These are phyloP conservation scores for Penicillium waksmanii DNA, from an alignment of 495 filamentous ascomycete species.

Conservation along the genomic window DNA sequence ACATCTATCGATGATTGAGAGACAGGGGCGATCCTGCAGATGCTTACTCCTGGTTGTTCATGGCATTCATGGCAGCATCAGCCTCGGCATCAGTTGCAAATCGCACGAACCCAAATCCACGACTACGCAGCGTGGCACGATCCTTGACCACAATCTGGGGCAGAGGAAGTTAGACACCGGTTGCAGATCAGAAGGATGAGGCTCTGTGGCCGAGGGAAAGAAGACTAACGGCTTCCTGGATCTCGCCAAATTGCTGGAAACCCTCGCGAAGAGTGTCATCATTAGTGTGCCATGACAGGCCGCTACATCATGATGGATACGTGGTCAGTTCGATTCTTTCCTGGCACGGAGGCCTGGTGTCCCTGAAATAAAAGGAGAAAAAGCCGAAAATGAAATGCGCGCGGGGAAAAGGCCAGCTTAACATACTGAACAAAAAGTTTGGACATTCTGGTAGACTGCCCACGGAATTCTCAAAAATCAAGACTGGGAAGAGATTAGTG, in stretches of 20 bases:
- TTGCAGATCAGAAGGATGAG: background rate
- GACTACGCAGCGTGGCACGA: slow-evolving; percentile 91
- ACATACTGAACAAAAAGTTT: slow-evolving; percentile 38
- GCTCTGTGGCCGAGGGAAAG: slow-evolving; percentile 1
- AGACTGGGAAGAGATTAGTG: slow-evolving; percentile 5
- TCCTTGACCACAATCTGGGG: slow-evolving; percentile 94
- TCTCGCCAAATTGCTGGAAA: slow-evolving; percentile 84
- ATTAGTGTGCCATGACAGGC: slow-evolving; percentile 97
- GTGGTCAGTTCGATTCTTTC: background rate
- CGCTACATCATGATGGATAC: slow-evolving; percentile 52
- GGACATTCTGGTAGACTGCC: slow-evolving; percentile 23
- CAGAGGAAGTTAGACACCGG: slow-evolving; percentile 18
- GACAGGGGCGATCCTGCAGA: background rate
- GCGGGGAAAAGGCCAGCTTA: slow-evolving; percentile 2
- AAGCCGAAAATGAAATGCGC: slow-evolving; percentile 1
- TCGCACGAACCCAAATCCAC: slow-evolving; percentile 96
- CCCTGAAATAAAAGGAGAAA: slow-evolving; percentile 5
- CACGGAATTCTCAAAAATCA: slow-evolving; percentile 2
- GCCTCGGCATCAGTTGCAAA: slow-evolving; percentile 84
- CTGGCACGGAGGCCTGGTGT: background rate
- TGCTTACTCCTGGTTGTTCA: slow-evolving; percentile 94
- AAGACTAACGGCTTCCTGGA: slow-evolving; percentile 88
- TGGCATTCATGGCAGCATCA: slow-evolving; percentile 72
- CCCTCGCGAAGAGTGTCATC: slow-evolving; percentile 79
- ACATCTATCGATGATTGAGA: background rate